Evolutionary conservation across 2,329 filamentous ascomycete species (phyloP).

Genomic region (Fusarium sp.): DNA sequence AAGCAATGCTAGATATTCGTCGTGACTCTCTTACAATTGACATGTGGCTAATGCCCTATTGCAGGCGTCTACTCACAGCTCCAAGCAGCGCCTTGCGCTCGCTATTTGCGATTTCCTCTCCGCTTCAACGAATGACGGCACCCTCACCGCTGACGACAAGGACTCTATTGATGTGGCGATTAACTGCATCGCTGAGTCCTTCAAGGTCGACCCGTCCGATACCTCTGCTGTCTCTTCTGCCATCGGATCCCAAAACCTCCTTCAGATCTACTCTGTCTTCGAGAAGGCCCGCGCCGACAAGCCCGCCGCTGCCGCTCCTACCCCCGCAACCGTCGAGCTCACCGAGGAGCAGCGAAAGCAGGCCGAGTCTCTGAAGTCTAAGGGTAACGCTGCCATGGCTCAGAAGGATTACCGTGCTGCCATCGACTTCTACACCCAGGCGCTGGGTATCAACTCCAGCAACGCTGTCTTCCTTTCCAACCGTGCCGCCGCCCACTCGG

Average conservation of each 20-base stretch:
- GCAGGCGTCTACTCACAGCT: constrained; percentile 56
- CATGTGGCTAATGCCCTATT: constrained; percentile 17
- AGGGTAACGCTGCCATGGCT: constrained; percentile 95
- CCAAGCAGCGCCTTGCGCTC: constrained; percentile 90
- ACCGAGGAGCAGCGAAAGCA: constrained; percentile 76
- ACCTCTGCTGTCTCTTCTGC: constrained; percentile 78
- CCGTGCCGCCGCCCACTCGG: constrained; percentile 93
- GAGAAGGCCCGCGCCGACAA: constrained; percentile 78
- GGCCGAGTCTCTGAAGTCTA: constrained; percentile 88
- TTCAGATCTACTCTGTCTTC: constrained; percentile 94
- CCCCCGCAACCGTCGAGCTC: constrained; percentile 49
- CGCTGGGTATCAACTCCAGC: constrained; percentile 80
- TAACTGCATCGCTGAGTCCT: constrained; percentile 94
- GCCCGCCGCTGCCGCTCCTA: constrained; percentile 54
- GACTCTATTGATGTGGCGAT: constrained; percentile 95
- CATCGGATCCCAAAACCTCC: constrained; percentile 86
- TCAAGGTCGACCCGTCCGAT: constrained; percentile 91
- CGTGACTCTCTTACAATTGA: constrained; percentile 5
- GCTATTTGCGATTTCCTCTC: constrained; percentile 96
- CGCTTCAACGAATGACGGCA: constrained; percentile 87
- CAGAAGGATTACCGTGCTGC: constrained; percentile 88
- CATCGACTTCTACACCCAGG: constrained; percentile 89
- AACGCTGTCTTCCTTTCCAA: constrained; percentile 99
- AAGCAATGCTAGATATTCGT: constrained; percentile 12
- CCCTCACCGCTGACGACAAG: constrained; percentile 85